Conservation (phyloP, 2,329 filamentous ascomycete genomes). For the Fusarium coicis region DNA sequence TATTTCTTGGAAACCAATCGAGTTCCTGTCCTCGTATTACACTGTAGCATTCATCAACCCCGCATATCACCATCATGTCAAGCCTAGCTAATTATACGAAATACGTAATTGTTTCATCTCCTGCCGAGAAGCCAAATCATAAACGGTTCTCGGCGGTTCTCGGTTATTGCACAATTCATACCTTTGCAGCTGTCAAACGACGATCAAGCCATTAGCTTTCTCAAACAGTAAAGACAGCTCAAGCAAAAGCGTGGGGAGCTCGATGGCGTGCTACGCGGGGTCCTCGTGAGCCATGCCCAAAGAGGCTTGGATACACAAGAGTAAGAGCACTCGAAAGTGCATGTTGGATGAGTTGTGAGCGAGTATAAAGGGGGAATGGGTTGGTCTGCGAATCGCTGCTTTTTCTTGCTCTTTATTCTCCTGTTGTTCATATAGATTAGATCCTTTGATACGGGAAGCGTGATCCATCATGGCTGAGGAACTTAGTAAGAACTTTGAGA, state of each 20-base stretch:
- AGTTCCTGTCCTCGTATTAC: neutral
- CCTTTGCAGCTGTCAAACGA: neutral
- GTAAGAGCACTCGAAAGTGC: slow-evolving; percentile 3
- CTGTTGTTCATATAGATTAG: neutral
- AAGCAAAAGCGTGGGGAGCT: slow-evolving; percentile 27
- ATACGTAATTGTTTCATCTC: neutral
- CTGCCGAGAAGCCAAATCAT: neutral
- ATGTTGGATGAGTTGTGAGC: neutral
- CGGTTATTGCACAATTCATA: slow-evolving; percentile 18
- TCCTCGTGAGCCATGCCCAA: slow-evolving; percentile 30
- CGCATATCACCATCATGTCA: slow-evolving; percentile 8
- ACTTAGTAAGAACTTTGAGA: slow-evolving; percentile 77
- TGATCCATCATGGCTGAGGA: slow-evolving; percentile 52
- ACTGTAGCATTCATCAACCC: slow-evolving; percentile 7
- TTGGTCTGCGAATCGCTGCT: neutral
- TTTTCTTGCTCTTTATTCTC: neutral
- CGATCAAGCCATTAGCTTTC: slow-evolving; percentile 13
- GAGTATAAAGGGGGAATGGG: slow-evolving; percentile 42
- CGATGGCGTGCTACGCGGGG: slow-evolving; percentile 40
- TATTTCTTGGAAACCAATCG: neutral
- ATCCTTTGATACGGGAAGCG: neutral
- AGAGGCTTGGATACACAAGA: slow-evolving; percentile 29
- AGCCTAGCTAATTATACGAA: neutral
- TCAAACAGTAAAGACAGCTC: slow-evolving; percentile 2
- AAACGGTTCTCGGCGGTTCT: slow-evolving; percentile 31